These are phyloP conservation scores for Byssothecium circinans DNA, from an alignment of 2,329 filamentous ascomycete species.

Conservation along the genomic window DNA sequence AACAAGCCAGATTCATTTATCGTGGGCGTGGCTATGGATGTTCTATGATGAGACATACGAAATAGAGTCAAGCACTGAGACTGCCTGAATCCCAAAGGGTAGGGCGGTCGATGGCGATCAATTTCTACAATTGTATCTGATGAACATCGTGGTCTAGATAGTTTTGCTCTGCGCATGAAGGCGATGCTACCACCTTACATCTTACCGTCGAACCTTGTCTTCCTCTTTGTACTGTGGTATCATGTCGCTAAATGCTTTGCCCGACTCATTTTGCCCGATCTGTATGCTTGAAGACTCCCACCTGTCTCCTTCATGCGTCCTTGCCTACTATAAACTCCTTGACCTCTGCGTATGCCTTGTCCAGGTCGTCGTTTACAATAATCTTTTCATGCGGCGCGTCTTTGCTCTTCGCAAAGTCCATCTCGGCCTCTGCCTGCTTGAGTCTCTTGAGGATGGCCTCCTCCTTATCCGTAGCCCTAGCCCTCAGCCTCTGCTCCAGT, in stretches of 20 bases:
- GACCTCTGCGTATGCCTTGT: constrained; percentile 53
- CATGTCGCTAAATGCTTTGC: background rate
- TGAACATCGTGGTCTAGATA: constrained; percentile 41
- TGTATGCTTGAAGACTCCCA: background rate
- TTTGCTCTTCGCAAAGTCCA: constrained; percentile 44
- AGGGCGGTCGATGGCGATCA: constrained; percentile 45
- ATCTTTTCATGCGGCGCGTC: constrained; percentile 55
- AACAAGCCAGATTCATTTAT: constrained; percentile 64
- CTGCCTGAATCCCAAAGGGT: constrained; percentile 50
- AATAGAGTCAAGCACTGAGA: constrained; percentile 99
- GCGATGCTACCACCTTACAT: background rate
- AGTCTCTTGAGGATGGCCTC: constrained; percentile 53
- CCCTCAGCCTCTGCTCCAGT: constrained; percentile 63
- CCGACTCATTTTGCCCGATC: background rate
- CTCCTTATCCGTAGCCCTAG: constrained; percentile 48
- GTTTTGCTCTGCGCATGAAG: constrained; percentile 9
- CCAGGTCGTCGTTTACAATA: constrained; percentile 56
- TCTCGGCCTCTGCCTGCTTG: constrained; percentile 50
- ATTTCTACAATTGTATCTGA: constrained; percentile 54
- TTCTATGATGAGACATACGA: constrained; percentile 86
- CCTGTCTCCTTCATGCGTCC: constrained; percentile 19
- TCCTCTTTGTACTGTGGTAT: constrained; percentile 13
- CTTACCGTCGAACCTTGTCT: constrained; percentile 1
- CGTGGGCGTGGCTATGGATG: constrained; percentile 30
- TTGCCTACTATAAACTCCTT: constrained; percentile 54